Evolutionary conservation across 2,329 filamentous ascomycete species (phyloP).

Genomic region (Penicillium paneum): DNA sequence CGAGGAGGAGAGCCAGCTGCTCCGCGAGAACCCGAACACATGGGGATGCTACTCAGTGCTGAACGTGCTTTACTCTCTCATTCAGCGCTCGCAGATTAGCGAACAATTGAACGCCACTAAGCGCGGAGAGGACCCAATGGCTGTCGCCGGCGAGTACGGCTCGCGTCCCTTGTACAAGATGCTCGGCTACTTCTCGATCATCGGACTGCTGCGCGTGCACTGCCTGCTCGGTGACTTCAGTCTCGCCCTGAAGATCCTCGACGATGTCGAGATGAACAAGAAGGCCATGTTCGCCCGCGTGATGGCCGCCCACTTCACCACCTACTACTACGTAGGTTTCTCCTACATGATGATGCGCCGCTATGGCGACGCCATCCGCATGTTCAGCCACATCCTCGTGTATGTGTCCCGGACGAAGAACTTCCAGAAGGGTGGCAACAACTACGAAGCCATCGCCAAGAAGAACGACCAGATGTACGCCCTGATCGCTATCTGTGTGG

Average conservation of each 20-base stretch:
- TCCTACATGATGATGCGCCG: slow-evolving; percentile 99
- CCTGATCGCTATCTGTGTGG: slow-evolving; percentile 96
- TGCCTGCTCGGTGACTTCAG: slow-evolving; percentile 96
- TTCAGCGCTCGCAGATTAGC: slow-evolving; percentile 95
- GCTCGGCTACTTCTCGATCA: slow-evolving; percentile 99
- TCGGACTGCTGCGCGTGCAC: slow-evolving; percentile 93
- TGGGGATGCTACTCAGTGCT: slow-evolving; percentile 99
- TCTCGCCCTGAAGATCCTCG: slow-evolving; percentile 95
- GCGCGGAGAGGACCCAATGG: slow-evolving; percentile 82
- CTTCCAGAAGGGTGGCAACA: slow-evolving; percentile 93
- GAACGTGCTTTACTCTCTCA: slow-evolving; percentile 98
- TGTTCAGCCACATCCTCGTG: slow-evolving; percentile 99
- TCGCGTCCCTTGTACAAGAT: slow-evolving; percentile 93
- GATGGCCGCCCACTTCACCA: slow-evolving; percentile 99
- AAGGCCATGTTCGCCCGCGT: slow-evolving; percentile 99
- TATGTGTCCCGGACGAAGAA: slow-evolving; percentile 99
- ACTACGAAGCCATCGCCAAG: slow-evolving; percentile 97
- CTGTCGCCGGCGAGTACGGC: slow-evolving; percentile 92
- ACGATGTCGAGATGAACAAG: slow-evolving; percentile 99
- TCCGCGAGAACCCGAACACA: slow-evolving; percentile 95
- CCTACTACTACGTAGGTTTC: slow-evolving; percentile 99
- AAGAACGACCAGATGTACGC: slow-evolving; percentile 99
- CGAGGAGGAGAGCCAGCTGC: slow-evolving; percentile 85
- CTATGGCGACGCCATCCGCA: slow-evolving; percentile 98
- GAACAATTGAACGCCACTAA: slow-evolving; percentile 95